Conservation (phyloP, 208 protist species). For the Acanthamoeba lugdunensis region DNA sequence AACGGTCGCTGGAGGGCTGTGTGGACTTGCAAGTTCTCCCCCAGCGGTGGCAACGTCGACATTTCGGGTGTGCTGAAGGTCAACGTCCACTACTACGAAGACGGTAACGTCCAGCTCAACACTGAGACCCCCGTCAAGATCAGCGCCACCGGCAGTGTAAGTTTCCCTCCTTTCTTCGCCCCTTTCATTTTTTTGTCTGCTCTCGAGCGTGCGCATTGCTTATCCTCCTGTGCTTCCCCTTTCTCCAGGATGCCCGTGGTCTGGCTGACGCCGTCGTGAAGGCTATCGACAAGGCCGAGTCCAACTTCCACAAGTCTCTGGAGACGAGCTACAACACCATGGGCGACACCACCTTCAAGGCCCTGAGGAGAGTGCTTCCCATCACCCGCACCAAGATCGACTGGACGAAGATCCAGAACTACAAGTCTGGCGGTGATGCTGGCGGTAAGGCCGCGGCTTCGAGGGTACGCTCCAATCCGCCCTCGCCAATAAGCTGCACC, state of each 20-base stretch:
- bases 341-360: conserved; percentile 87
- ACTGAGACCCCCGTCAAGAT: conserved; percentile 79
- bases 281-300: conserved; percentile 82
- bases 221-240: not conserved
- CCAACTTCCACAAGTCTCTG: conserved; percentile 81
- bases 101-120: conserved; percentile 88
- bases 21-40: conserved; percentile 77
- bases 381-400: conserved; percentile 86
- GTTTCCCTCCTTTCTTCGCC: not conserved
- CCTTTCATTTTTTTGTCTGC: not conserved
- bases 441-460: conserved; percentile 29
- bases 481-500: not conserved
- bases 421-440: conserved; percentile 64
- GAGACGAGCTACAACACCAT: conserved; percentile 83
- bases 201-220: not conserved
- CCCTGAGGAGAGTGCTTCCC: conserved; percentile 84
- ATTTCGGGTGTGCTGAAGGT: conserved; percentile 81
- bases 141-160: conserved; percentile 34
- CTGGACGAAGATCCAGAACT: conserved; percentile 85
- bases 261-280: conserved; percentile 78
- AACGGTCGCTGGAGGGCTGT: conserved; percentile 81
- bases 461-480: not conserved
- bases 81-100: conserved; percentile 88
- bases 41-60: conserved; percentile 71
- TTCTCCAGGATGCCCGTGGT: conserved; percentile 65